Base-by-base conservation (phyloP, 805 yeast genomes). In the Cyberlindnera lachancei region DNA sequence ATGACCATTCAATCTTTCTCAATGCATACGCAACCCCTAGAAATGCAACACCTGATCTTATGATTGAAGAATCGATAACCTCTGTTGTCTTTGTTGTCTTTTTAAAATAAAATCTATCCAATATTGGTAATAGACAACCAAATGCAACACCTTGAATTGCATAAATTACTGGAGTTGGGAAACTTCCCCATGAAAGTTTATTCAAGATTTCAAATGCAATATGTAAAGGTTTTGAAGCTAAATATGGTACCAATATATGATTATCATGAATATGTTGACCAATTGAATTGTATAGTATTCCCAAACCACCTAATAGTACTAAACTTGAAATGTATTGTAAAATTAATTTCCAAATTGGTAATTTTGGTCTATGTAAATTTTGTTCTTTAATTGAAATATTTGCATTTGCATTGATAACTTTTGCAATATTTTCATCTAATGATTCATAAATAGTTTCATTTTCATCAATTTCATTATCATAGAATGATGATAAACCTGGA, bases 1-100 rank as follows among this genome's bases (percentile, higher is more conserved):
- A 69, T 30, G 66, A 57, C 90, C 90, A 81, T 45, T 77, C 79
- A 23, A 78, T 62, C 41, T 73, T 75, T 44, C 83, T 67, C 21
- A 82, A 67, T 16, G 85, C 86, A 47, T 75, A 81, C 5, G 77
- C 67, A 22, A 82, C 70, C 3, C 94, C 94, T 26, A 81, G 57
- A 45, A 80, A 68, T 3, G 85, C 79, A 35, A 79, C 70, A 28
- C 64, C 55, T 15, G 75, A 50, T 44, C 70, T 55, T 3, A 66
- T 43, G 18, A 63, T 36, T 10, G 41, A 28, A 27, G 37, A 33
- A 18, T 41, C 43, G 22, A 38, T 23, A 24, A 27, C 25, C 6
- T 15, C n/a, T 11, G 23, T 22, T 13, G 29, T 30, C n/a, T 30
- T 35, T 3, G 46, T 30, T 4, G 45, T 31, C 6, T 44, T 42